Conservation (phyloP, 164 flowering plant genomes). For the Tinospora cordifolia region DNA sequence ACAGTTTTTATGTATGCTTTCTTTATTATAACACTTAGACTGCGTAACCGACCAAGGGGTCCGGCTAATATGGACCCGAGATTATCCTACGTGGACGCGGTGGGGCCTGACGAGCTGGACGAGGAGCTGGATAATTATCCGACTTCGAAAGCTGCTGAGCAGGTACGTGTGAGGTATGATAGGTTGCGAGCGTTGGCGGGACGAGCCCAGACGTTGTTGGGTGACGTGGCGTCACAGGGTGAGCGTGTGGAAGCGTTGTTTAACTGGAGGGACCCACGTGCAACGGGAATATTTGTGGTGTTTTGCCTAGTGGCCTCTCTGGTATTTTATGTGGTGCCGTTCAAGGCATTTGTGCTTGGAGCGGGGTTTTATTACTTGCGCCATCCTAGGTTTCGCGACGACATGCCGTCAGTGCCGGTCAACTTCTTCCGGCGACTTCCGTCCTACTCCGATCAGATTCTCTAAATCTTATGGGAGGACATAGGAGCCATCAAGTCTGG, state of each 20-base stretch:
- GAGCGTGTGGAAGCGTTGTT: slow-evolving; percentile 80
- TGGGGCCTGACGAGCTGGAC: slow-evolving; percentile 70
- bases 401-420: slow-evolving; percentile 68
- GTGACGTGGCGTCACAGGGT: slow-evolving; percentile 87
- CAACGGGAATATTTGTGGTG: slow-evolving; percentile 72
- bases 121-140: slow-evolving; percentile 92
- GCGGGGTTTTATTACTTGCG: slow-evolving; percentile 70
- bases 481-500: not conserved
- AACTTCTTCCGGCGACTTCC: slow-evolving; percentile 92
- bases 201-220: slow-evolving; percentile 69
- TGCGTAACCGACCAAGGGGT: slow-evolving; percentile 37
- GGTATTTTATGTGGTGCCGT: slow-evolving; percentile 64
- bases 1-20: slow-evolving; percentile 72
- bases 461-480: slow-evolving; percentile 24
- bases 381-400: slow-evolving; percentile 84
- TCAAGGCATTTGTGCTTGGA: slow-evolving; percentile 45
- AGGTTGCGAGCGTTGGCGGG: slow-evolving; percentile 75
- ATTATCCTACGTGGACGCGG: slow-evolving; percentile 58
- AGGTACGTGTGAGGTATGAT: slow-evolving; percentile 66
- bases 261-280: slow-evolving; percentile 92
- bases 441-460: slow-evolving; percentile 62
- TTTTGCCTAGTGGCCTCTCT: slow-evolving; percentile 59
- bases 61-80: slow-evolving; percentile 51
- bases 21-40: slow-evolving; percentile 43
- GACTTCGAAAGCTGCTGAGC: slow-evolving; percentile 41